Evolutionary conservation across 345 rosid species (phyloP).

Genomic region (Salix viminalis): DNA sequence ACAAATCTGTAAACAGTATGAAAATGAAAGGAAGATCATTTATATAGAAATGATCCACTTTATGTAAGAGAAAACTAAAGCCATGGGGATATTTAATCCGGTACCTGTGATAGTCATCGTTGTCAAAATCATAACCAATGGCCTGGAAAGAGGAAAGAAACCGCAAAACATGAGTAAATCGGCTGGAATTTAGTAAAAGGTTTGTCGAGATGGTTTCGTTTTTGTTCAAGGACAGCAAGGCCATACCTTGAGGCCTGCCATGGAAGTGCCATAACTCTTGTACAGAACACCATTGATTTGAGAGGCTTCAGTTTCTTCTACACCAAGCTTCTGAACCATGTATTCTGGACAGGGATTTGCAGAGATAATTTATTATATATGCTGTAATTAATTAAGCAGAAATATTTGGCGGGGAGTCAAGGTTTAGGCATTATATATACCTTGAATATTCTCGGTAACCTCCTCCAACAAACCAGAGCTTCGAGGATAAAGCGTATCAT

Average conservation of each 20-base stretch:
- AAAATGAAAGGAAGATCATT: neutral
- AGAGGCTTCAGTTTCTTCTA: slow-evolving; percentile 1
- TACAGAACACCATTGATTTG: slow-evolving; percentile 11
- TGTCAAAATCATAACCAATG: slow-evolving; percentile 22
- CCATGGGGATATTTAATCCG: neutral
- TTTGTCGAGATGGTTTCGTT: neutral
- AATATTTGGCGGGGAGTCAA: neutral
- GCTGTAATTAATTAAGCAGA: neutral
- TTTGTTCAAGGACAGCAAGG: neutral
- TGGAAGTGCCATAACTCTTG: slow-evolving; percentile 20
- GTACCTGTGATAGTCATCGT: slow-evolving; percentile 24
- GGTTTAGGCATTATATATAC: slow-evolving; percentile 20
- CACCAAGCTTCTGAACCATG: slow-evolving; percentile 16
- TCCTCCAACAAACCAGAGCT: slow-evolving; percentile 57
- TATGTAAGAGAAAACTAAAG: neutral
- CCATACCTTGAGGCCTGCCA: slow-evolving; percentile 24
- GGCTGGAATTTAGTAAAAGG: neutral
- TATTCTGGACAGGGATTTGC: slow-evolving; percentile 6
- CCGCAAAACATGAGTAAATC: neutral
- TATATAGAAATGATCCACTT: neutral
- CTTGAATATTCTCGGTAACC: slow-evolving; percentile 61
- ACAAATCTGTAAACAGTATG: slow-evolving; percentile 8
- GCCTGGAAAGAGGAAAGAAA: slow-evolving; percentile 3
- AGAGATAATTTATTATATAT: neutral
- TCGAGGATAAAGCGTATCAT: slow-evolving; percentile 83